Evolutionary conservation across 345 rosid genomes (phyloP).

Genomic region (Citrus glauca): DNA sequence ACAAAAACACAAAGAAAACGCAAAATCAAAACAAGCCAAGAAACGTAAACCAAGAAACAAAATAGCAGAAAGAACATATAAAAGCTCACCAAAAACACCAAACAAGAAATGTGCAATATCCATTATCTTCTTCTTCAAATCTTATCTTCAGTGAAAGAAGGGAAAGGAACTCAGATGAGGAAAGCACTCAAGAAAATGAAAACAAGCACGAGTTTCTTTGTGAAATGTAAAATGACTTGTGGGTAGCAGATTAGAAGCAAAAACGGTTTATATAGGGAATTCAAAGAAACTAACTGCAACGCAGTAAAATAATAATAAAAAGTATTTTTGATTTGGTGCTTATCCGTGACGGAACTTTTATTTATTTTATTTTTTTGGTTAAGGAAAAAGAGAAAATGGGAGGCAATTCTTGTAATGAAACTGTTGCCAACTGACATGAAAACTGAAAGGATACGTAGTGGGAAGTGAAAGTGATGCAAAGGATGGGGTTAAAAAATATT

Average conservation of each 20-base stretch:
- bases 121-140: slow-evolving; percentile 28
- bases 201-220: background rate
- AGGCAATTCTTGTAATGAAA: background rate
- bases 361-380: background rate
- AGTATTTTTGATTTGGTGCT: background rate
- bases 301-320: background rate
- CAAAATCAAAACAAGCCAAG: background rate
- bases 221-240: background rate
- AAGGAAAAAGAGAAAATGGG: background rate
- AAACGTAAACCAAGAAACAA: background rate
- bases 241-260: background rate
- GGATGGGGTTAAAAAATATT: no score
- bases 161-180: background rate
- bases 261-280: slow-evolving; percentile 27
- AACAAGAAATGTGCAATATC: slow-evolving; percentile 69
- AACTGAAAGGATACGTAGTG: background rate
- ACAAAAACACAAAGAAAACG: slow-evolving; percentile 3
- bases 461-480: slow-evolving; percentile 1
- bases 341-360: background rate
- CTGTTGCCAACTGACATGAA: slow-evolving; percentile 6
- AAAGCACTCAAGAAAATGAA: background rate
- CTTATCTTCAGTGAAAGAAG: background rate
- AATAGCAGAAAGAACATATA: background rate
- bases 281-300: slow-evolving; percentile 1
- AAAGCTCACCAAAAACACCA: slow-evolving; percentile 74